A percentile compares a stretch with the other conserved stretches of the same genome.
These are phyloP conservation scores for Neurospora tetraspora DNA, from an alignment of 495 filamentous ascomycete genomes.

Conservation along the genomic window DNA sequence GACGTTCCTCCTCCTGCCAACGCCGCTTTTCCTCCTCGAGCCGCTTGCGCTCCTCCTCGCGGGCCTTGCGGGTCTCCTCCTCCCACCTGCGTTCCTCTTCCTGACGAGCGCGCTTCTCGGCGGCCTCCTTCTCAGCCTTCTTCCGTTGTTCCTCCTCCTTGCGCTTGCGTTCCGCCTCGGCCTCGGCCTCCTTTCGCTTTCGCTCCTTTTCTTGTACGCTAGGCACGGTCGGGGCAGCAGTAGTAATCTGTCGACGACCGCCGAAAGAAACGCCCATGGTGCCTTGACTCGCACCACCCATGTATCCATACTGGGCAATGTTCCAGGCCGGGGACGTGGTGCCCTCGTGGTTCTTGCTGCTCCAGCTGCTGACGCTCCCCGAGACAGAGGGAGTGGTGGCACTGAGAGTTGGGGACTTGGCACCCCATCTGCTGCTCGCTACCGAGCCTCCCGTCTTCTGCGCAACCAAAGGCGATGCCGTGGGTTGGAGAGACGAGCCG, in stretches of 20 bases:
- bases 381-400: constrained; percentile 27
- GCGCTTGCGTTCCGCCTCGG: constrained; percentile 48
- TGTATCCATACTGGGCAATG: constrained; percentile 96
- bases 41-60: constrained; percentile 60
- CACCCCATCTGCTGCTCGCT: constrained; percentile 46
- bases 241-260: constrained; percentile 84
- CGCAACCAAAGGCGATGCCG: constrained; percentile 29
- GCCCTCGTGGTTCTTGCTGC: constrained; percentile 69
- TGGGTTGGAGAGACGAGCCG: constrained; percentile 38
- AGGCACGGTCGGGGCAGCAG: constrained; percentile 65
- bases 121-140: constrained; percentile 52
- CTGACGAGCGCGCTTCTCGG: constrained; percentile 55
- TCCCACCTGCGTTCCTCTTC: constrained; percentile 75
- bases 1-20: constrained; percentile 79
- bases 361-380: constrained; percentile 71
- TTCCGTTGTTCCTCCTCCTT: constrained; percentile 58
- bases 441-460: constrained; percentile 36
- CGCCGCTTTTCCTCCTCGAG: constrained; percentile 59
- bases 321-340: constrained; percentile 91
- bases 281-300: constrained; percentile 94
- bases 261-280: constrained; percentile 93
- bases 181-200: constrained; percentile 40
- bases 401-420: constrained; percentile 38
- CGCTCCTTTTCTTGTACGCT: constrained; percentile 51
- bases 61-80: constrained; percentile 57